phyloP scores from a whole-genome alignment of 345 rosid species.

The Mangifera indica region DNA sequence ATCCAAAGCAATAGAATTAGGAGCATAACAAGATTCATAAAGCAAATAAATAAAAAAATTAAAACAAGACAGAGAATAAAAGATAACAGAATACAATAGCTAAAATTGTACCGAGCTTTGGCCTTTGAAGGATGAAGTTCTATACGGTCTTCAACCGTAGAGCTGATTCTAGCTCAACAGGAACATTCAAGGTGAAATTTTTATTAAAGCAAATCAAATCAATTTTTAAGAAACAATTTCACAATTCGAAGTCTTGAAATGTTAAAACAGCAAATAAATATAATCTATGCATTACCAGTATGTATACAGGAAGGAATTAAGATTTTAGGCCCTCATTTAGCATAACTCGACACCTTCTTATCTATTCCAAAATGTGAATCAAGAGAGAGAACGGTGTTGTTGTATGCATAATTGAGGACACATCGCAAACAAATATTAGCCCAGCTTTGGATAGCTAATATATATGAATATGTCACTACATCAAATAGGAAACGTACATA shows the following conservation, averaged over 20 bases:
- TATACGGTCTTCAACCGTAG: slow-evolving; percentile 68
- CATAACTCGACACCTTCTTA: neutral
- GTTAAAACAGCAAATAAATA: neutral
- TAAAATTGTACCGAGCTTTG: slow-evolving; percentile 77
- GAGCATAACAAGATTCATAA: no score
- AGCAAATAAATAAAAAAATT: neutral
- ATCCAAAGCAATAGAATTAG: slow-evolving; percentile 37
- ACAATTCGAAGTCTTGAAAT: neutral
- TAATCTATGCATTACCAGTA: neutral
- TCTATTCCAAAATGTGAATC: neutral
- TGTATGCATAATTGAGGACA: neutral
- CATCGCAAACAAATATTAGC: neutral
- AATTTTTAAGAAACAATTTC: neutral
- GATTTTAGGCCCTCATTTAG: neutral
- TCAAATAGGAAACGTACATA: no score
- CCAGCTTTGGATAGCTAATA: neutral
- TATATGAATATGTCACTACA: no score
- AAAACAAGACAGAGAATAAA: neutral
- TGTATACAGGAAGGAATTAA: neutral
- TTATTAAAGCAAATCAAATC: slow-evolving; percentile 8
- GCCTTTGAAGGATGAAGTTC: slow-evolving; percentile 68
- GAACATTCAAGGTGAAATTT: slow-evolving; percentile 55
- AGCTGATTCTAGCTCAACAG: slow-evolving; percentile 79
- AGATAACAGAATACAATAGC: slow-evolving; percentile 4
- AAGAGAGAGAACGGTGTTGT: slow-evolving; percentile 1